phyloP scores from a whole-genome alignment of 371 early-diverging fungal species.

The Rhizopus microsporus region DNA sequence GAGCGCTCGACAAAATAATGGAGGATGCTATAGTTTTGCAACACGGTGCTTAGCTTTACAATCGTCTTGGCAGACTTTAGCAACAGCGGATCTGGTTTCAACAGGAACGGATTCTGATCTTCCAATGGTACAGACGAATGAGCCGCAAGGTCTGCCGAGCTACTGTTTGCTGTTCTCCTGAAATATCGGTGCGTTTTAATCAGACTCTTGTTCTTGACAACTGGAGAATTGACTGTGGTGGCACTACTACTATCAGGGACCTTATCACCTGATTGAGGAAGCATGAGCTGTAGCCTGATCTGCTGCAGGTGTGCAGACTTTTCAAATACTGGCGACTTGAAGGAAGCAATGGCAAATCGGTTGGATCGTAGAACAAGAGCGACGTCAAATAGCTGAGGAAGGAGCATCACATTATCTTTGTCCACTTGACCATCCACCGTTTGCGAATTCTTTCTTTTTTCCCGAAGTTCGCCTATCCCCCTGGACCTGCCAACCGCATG shows the following conservation, averaged over 20 bases:
- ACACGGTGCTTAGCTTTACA: slow-evolving; percentile 14
- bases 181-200: slow-evolving; percentile 13
- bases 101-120: slow-evolving; percentile 17
- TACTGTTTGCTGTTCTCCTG: neutral
- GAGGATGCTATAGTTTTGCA: slow-evolving; percentile 36
- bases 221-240: slow-evolving; percentile 14
- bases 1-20: slow-evolving; percentile 54
- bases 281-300: slow-evolving; percentile 4
- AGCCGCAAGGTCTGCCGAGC: no score
- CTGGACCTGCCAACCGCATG: slow-evolving; percentile 61
- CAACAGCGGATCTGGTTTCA: slow-evolving; percentile 32
- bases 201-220: neutral
- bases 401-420: slow-evolving; percentile 25
- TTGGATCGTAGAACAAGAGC: slow-evolving; percentile 49
- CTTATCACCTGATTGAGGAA: slow-evolving; percentile 7
- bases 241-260: neutral
- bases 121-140: neutral
- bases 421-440: slow-evolving; percentile 1
- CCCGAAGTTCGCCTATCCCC: slow-evolving; percentile 33
- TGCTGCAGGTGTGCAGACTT: slow-evolving; percentile 2
- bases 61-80: slow-evolving; percentile 30
- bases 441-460: slow-evolving; percentile 10
- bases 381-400: slow-evolving; percentile 53
- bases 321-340: slow-evolving; percentile 38
- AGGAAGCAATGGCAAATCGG: slow-evolving; percentile 47